Conservation (phyloP, 2,329 filamentous ascomycete genomes). For the Exophiala alcalophila region DNA sequence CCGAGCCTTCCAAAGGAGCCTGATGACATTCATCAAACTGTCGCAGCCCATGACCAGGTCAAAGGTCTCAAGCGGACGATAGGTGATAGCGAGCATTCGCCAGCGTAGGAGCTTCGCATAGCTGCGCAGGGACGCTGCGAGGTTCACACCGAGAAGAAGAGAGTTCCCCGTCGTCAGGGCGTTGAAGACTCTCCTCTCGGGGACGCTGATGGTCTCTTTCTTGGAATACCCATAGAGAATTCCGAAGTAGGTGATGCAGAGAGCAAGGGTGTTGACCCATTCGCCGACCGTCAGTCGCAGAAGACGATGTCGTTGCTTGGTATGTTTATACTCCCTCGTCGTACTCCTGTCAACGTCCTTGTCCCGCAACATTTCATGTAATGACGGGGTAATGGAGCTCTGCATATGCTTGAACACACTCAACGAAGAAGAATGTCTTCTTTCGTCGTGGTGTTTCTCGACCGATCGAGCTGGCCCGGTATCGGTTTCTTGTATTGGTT, state of each 20-base stretch:
- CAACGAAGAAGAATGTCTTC: conserved; percentile 15
- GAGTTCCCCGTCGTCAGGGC: conserved; percentile 22
- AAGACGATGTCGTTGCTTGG: conserved; percentile 22
- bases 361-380: conserved; percentile 19
- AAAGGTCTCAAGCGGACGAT: conserved; percentile 25
- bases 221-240: conserved; percentile 22
- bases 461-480: neutral
- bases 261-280: conserved; percentile 20
- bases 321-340: conserved; percentile 15
- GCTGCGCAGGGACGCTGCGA: conserved; percentile 24
- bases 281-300: conserved; percentile 25
- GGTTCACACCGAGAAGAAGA: conserved; percentile 23
- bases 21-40: conserved; percentile 23
- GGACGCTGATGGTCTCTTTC: conserved; percentile 12
- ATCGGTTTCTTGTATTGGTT: conserved; percentile 8
- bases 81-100: conserved; percentile 22
- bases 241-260: conserved; percentile 21
- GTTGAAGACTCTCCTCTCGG: conserved; percentile 25
- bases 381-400: conserved; percentile 16
- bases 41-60: conserved; percentile 28
- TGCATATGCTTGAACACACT: conserved; percentile 14
- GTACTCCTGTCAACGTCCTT: conserved; percentile 5
- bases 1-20: conserved; percentile 22
- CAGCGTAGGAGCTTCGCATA: conserved; percentile 27
- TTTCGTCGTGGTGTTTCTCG: conserved; percentile 1